These are phyloP conservation scores for Penicillium aurantiogriseum DNA, from an alignment of 2,329 filamentous ascomycete genomes.

Conservation along the genomic window DNA sequence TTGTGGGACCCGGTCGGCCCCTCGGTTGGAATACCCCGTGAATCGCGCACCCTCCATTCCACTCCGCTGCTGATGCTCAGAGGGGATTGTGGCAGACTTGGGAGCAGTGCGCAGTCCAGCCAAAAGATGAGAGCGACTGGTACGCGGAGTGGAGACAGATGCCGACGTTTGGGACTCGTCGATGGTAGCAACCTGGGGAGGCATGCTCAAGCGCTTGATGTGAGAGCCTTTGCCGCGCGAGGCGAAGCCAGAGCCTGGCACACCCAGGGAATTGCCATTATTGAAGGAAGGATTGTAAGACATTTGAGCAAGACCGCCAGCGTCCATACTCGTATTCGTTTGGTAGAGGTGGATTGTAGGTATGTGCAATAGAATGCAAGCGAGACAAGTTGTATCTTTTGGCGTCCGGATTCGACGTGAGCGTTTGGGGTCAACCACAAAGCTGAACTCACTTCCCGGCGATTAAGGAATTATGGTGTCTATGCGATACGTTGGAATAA, in stretches of 20 bases:
- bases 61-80: slow-evolving; percentile 57
- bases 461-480: slow-evolving; percentile 36
- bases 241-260: slow-evolving; percentile 77
- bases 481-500: slow-evolving; percentile 19
- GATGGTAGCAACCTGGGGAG: slow-evolving; percentile 70
- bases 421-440: slow-evolving; percentile 32
- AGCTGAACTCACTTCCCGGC: slow-evolving; percentile 20
- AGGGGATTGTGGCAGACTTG: slow-evolving; percentile 74
- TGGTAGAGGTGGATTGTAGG: slow-evolving; percentile 23
- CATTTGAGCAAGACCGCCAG: slow-evolving; percentile 99
- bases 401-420: slow-evolving; percentile 14
- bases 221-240: slow-evolving; percentile 81
- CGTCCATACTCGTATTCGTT: slow-evolving; percentile 64
- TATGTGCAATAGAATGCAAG: slow-evolving; percentile 31
- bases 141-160: slow-evolving; percentile 77
- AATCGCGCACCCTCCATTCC: slow-evolving; percentile 51
- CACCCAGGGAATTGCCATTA: slow-evolving; percentile 65
- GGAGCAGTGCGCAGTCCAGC: slow-evolving; percentile 91
- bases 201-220: slow-evolving; percentile 80
- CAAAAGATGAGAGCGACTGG: slow-evolving; percentile 89
- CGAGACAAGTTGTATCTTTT: slow-evolving; percentile 12
- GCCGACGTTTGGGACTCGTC: slow-evolving; percentile 65
- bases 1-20: slow-evolving; percentile 54
- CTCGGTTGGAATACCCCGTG: slow-evolving; percentile 44
- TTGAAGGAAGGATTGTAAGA: slow-evolving; percentile 76